Percentiles rank a stretch among this genome's conserved stretches.
Evolutionary conservation across 2,329 filamentous ascomycete genomes (phyloP).

Genomic region (Septoria petroselini): DNA sequence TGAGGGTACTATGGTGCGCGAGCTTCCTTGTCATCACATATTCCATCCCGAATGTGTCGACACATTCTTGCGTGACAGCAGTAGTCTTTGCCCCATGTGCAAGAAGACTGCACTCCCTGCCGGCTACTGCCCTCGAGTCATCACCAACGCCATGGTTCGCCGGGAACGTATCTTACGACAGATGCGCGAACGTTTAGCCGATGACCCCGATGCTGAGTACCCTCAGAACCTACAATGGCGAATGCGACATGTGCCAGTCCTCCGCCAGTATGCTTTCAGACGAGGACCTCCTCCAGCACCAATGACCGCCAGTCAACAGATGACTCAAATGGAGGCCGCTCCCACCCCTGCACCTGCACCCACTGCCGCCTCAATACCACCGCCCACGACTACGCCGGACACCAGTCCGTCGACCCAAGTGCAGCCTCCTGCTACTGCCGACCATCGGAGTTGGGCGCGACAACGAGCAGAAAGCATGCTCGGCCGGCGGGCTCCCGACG

Average conservation of each 20-base stretch:
- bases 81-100: conserved; percentile 86
- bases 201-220: conserved; percentile 16
- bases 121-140: conserved; percentile 55
- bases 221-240: conserved; percentile 14
- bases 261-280: conserved; percentile 16
- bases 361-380: neutral
- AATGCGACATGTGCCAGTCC: conserved; percentile 11
- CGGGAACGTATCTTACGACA: conserved; percentile 68
- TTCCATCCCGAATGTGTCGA: conserved; percentile 93
- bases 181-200: conserved; percentile 50
- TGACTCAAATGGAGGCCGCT: conserved; percentile 19
- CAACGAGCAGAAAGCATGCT: conserved; percentile 46
- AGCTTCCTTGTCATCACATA: conserved; percentile 86
- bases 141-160: conserved; percentile 84
- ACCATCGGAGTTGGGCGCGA: conserved; percentile 47
- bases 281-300: conserved; percentile 15
- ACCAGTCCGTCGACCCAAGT: conserved; percentile 1
- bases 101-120: conserved; percentile 75
- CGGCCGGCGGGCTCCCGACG: conserved; percentile 32
- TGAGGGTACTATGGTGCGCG: conserved; percentile 63
- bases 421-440: conserved; percentile 23
- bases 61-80: conserved; percentile 71
- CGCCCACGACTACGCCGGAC: neutral
- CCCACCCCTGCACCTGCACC: conserved; percentile 2
- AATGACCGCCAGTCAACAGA: conserved; percentile 21